phyloP scores from a whole-genome alignment of 345 rosid species.

The Syzygium oleosum region DNA sequence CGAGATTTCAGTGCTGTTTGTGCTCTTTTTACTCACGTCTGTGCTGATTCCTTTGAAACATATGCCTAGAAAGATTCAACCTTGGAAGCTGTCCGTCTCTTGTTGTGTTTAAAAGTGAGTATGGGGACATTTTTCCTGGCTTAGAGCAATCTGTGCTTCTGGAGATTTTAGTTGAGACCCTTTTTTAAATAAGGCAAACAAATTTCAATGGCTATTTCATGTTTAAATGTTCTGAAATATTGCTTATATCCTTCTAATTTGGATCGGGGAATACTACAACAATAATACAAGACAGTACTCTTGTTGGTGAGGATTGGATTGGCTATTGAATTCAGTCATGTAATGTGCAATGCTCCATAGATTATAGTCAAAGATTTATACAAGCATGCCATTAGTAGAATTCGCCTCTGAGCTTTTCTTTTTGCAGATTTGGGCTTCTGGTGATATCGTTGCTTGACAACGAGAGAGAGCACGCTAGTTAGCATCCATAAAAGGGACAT shows the following conservation, averaged over 20 bases:
- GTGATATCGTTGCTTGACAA: constrained; percentile 18
- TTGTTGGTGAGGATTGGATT: background rate
- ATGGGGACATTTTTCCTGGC: background rate
- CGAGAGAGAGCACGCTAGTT: constrained; percentile 56
- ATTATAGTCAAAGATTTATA: background rate
- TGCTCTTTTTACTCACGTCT: background rate
- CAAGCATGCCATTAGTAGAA: background rate
- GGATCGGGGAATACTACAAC: rapidly evolving
- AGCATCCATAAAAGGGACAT: constrained; percentile 12
- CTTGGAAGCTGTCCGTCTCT: background rate
- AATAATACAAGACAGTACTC: background rate
- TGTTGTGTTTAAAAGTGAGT: background rate
- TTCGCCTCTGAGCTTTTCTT: background rate
- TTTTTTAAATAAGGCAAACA: background rate
- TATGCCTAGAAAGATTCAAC: background rate
- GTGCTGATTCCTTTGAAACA: background rate
- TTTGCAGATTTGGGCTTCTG: background rate
- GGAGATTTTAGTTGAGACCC: background rate
- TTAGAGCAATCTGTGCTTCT: background rate
- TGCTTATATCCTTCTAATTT: background rate
- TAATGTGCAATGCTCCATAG: background rate
- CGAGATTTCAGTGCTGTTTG: background rate
- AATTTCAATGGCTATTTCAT: background rate
- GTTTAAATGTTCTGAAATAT: background rate
- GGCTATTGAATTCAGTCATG: background rate